phyloP scores from a whole-genome alignment of 2,329 filamentous ascomycete species.

The Epichloe coenophiala region DNA sequence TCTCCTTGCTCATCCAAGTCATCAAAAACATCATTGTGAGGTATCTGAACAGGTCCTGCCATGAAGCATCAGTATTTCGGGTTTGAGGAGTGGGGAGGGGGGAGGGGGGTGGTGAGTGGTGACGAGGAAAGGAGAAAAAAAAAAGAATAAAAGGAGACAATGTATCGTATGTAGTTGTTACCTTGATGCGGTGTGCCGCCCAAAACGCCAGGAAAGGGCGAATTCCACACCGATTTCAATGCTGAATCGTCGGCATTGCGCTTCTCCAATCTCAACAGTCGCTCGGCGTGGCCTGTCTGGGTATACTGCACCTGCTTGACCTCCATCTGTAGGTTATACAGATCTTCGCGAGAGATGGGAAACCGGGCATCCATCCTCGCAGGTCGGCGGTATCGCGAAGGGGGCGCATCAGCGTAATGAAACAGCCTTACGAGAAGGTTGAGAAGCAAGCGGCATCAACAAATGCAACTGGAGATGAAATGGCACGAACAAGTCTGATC shows the following conservation, averaged over 20 bases:
- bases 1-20: slow-evolving; percentile 80
- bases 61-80: neutral
- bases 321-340: slow-evolving; percentile 58
- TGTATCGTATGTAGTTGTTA: slow-evolving; percentile 28
- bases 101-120: neutral
- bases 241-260: slow-evolving; percentile 54
- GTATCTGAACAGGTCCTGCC: slow-evolving; percentile 64
- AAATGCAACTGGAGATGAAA: neutral
- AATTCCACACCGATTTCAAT: slow-evolving; percentile 82
- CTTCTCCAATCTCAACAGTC: slow-evolving; percentile 48
- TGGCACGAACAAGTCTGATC: too few relatives aligned
- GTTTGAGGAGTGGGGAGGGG: neutral
- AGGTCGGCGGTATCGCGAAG: neutral
- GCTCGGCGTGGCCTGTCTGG: slow-evolving; percentile 48
- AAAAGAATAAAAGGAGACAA: neutral
- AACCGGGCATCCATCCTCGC: slow-evolving; percentile 51
- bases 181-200: slow-evolving; percentile 79
- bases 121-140: neutral
- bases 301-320: slow-evolving; percentile 53
- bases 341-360: slow-evolving; percentile 45
- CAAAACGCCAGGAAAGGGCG: slow-evolving; percentile 77
- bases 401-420: neutral
- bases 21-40: slow-evolving; percentile 74
- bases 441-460: neutral
- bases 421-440: neutral